These are phyloP conservation scores for Didymella arachidicola DNA, from an alignment of 2,329 filamentous ascomycete genomes.

Conservation along the genomic window DNA sequence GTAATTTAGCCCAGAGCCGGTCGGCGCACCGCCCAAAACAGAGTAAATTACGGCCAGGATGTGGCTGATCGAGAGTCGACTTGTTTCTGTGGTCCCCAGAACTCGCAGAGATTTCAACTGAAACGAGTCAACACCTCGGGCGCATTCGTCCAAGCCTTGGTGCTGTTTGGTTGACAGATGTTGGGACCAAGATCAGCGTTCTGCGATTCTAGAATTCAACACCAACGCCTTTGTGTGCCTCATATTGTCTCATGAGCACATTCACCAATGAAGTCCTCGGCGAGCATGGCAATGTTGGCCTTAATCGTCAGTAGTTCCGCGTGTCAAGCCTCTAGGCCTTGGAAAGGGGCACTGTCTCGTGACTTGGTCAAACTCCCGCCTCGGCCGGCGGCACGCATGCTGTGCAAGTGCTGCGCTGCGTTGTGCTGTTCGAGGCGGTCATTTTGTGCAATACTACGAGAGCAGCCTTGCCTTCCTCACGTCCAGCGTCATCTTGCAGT, in stretches of 20 bases:
- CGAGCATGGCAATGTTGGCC: slow-evolving; percentile 33
- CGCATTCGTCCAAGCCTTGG: slow-evolving; percentile 20
- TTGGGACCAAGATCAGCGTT: slow-evolving; percentile 13
- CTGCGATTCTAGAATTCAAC: slow-evolving; percentile 18
- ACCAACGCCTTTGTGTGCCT: slow-evolving; percentile 1
- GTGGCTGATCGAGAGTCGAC: slow-evolving; percentile 23
- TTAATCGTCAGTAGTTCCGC: slow-evolving; percentile 32
- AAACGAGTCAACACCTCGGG: slow-evolving; percentile 25
- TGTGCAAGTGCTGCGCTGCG: background rate
- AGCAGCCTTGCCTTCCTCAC: slow-evolving; percentile 2
- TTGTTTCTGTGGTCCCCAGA: slow-evolving; percentile 23
- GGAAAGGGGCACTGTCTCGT: slow-evolving; percentile 37
- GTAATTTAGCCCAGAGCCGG: slow-evolving; percentile 31
- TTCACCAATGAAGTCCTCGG: slow-evolving; percentile 36
- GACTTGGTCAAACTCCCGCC: slow-evolving; percentile 8
- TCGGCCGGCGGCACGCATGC: slow-evolving; percentile 6
- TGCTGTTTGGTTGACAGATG: slow-evolving; percentile 18
- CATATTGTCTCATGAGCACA: slow-evolving; percentile 5
- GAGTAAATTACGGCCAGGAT: slow-evolving; percentile 42
- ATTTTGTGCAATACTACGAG: slow-evolving; percentile 11
- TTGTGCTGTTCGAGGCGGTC: slow-evolving; percentile 3
- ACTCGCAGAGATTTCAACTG: slow-evolving; percentile 34
- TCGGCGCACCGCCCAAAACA: slow-evolving; percentile 36
- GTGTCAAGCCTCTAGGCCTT: slow-evolving; percentile 24
- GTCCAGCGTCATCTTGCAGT: slow-evolving; percentile 13